phyloP scores from a whole-genome alignment of 768 basidiomycete species.

The Mycena pura region DNA sequence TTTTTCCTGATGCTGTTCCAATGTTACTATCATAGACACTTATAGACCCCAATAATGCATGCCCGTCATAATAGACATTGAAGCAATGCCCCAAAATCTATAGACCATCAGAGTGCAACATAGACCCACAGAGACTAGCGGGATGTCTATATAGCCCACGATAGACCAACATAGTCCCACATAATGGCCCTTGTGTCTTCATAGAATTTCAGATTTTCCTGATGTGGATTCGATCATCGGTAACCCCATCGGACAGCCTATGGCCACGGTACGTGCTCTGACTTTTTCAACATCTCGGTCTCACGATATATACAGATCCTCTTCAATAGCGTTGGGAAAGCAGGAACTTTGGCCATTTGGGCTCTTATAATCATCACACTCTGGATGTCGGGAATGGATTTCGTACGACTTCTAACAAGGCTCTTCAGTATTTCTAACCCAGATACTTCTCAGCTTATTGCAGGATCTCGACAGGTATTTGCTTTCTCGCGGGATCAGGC shows the following conservation, averaged over 20 bases:
- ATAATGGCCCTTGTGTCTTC: no score
- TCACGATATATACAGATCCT: slow-evolving; percentile 49
- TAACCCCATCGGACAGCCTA: slow-evolving; percentile 57
- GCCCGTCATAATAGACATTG: no score
- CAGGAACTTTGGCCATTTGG: slow-evolving; percentile 45
- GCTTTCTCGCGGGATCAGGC: slow-evolving; percentile 73
- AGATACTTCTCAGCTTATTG: slow-evolving; percentile 43
- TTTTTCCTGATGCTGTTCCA: no score
- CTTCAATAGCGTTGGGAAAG: slow-evolving; percentile 49
- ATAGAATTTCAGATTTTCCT: no score
- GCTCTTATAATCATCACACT: slow-evolving; percentile 34
- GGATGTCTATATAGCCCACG: no score
- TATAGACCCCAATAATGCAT: no score
- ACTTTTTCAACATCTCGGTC: slow-evolving; percentile 14
- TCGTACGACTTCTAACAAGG: slow-evolving; percentile 27
- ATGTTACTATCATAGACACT: no score
- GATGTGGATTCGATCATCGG: slow-evolving; percentile 42
- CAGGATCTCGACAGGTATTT: slow-evolving; percentile 66
- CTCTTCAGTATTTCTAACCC: slow-evolving; percentile 8
- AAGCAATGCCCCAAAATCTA: no score
- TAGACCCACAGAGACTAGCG: no score
- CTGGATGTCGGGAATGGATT: slow-evolving; percentile 32
- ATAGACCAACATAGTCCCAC: no score
- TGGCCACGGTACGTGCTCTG: slow-evolving; percentile 56
- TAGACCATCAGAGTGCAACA: no score